Evolutionary conservation across 139 green algal species (phyloP).

Genomic region (Chlamydomonas sp.): DNA sequence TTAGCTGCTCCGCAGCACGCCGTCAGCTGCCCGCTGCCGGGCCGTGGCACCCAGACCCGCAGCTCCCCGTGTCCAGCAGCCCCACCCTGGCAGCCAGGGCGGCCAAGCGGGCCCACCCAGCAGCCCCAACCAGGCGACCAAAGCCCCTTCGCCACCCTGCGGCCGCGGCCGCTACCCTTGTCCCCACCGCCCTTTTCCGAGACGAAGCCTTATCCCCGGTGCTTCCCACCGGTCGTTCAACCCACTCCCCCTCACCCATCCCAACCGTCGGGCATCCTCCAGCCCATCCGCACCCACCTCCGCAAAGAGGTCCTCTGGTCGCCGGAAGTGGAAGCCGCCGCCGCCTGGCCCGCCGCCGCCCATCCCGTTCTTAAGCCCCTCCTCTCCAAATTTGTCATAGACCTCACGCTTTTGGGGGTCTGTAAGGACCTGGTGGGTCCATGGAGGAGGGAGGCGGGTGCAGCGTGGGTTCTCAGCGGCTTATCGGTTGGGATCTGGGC

Average conservation of each 20-base stretch:
- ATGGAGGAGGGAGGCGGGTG: neutral
- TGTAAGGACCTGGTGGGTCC: slow-evolving; percentile 69
- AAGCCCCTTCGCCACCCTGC: too few species aligned
- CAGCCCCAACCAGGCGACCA: too few species aligned
- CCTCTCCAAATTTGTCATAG: slow-evolving; percentile 87
- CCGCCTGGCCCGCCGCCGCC: slow-evolving; percentile 33
- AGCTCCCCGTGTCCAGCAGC: too few species aligned
- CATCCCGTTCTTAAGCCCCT: slow-evolving; percentile 81
- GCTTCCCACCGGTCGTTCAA: neutral
- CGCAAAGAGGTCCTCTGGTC: slow-evolving; percentile 82
- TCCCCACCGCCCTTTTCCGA: neutral
- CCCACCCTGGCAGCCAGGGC: too few species aligned
- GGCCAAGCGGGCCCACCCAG: too few species aligned
- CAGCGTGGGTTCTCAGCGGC: neutral
- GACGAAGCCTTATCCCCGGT: neutral
- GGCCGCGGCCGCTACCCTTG: too few species aligned
- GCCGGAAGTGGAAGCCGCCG: slow-evolving; percentile 62
- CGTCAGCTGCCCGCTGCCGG: too few species aligned
- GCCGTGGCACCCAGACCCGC: too few species aligned
- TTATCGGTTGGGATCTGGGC: neutral
- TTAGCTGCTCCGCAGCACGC: too few species aligned
- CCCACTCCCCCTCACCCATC: neutral
- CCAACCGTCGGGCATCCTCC: neutral
- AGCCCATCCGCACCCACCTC: slow-evolving; percentile 57
- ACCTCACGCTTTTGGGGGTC: slow-evolving; percentile 86